These are phyloP conservation scores for Dalechampia spathulata DNA, from an alignment of 441 rosid genomes.

Conservation along the genomic window DNA sequence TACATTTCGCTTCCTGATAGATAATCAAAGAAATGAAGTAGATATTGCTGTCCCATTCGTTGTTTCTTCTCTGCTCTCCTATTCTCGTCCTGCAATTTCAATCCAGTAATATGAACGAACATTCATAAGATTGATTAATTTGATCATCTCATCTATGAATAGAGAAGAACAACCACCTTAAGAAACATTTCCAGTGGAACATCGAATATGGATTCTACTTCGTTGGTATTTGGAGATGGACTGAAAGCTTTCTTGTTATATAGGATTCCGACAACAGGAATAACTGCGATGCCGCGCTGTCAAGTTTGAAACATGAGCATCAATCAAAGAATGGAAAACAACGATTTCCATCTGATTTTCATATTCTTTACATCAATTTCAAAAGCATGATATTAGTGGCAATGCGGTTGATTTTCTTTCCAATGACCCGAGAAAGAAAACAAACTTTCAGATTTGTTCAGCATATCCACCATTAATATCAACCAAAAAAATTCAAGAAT, in stretches of 20 bases:
- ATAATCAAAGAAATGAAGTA: slow-evolving; percentile 56
- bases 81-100: slow-evolving; percentile 56
- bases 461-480: too few relatives aligned
- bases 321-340: too few relatives aligned
- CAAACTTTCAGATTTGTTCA: too few relatives aligned
- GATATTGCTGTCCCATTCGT: slow-evolving; percentile 38
- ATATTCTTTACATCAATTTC: not conserved
- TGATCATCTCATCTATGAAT: too few relatives aligned
- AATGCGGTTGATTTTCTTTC: too few relatives aligned
- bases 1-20: slow-evolving; percentile 27
- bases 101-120: too few relatives aligned
- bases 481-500: too few relatives aligned
- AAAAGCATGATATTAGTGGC: too few relatives aligned
- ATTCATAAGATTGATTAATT: too few relatives aligned
- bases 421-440: too few relatives aligned
- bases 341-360: too few relatives aligned
- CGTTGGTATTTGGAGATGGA: slow-evolving; percentile 40
- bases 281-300: slow-evolving; percentile 40
- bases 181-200: slow-evolving; percentile 76
- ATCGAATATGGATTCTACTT: slow-evolving; percentile 66
- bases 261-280: slow-evolving; percentile 56
- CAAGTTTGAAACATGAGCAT: too few relatives aligned
- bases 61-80: slow-evolving; percentile 46
- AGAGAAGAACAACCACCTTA: slow-evolving; percentile 42
- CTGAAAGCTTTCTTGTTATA: slow-evolving; percentile 34